Evolutionary conservation across 1,139 yeast species (phyloP).

Genomic region (Torulaspora globosa): DNA sequence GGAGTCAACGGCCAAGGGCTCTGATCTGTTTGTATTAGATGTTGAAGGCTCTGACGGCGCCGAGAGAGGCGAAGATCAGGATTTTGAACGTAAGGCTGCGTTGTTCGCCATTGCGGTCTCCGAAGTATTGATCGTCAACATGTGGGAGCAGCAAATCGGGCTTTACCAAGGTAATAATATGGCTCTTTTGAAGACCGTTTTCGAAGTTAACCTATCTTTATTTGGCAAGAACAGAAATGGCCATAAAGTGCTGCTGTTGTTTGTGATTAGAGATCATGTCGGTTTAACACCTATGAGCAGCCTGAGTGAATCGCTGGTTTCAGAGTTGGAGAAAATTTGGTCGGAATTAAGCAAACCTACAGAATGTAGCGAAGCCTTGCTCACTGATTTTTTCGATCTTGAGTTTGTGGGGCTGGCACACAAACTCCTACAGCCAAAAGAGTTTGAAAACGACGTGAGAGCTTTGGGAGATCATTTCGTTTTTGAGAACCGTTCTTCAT

Average conservation of each 20-base stretch:
- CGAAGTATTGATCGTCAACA: constrained; percentile 82
- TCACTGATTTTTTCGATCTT: constrained; percentile 79
- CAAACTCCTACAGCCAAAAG: constrained; percentile 73
- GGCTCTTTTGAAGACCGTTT: constrained; percentile 92
- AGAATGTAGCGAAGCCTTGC: constrained; percentile 48
- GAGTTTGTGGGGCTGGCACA: constrained; percentile 81
- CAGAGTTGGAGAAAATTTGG: constrained; percentile 80
- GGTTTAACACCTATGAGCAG: constrained; percentile 82
- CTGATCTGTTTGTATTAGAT: constrained; percentile 76
- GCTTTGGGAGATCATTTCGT: constrained; percentile 54
- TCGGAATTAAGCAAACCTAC: constrained; percentile 66
- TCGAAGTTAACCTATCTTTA: constrained; percentile 85
- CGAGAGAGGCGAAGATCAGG: constrained; percentile 97
- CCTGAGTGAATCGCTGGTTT: constrained; percentile 60
- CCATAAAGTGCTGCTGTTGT: constrained; percentile 71
- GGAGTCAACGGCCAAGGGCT: constrained; percentile 15
- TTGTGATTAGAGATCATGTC: constrained; percentile 88
- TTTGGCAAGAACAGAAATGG: constrained; percentile 45
- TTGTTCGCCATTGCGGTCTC: constrained; percentile 89
- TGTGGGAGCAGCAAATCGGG: constrained; percentile 98
- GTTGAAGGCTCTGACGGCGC: constrained; percentile 98
- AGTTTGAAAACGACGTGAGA: constrained; percentile 62
- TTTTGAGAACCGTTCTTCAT: constrained; percentile 26
- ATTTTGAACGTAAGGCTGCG: constrained; percentile 94
- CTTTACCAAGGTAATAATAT: constrained; percentile 95